Conservation (phyloP, 2,329 filamentous ascomycete genomes). For the Neopestalotiopsis sp. region DNA sequence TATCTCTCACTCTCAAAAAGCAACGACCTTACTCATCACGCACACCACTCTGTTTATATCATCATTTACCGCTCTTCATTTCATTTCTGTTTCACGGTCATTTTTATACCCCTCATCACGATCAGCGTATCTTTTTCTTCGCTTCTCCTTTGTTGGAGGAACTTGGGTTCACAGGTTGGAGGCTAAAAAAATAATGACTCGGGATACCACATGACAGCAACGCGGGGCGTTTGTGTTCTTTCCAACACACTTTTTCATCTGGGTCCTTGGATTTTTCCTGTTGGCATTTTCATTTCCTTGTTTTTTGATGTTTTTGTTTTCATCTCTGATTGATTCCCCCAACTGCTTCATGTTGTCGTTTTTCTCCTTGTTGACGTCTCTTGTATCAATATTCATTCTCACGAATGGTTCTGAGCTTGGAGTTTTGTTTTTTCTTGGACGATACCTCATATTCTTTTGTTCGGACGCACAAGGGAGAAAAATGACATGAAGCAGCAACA, state of each 20-base stretch:
- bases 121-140: constrained; percentile 20
- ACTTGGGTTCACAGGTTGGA: constrained; percentile 23
- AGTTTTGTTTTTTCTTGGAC: not conserved
- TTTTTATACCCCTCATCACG: constrained; percentile 13
- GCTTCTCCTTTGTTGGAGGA: constrained; percentile 19
- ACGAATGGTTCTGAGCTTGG: constrained; percentile 2
- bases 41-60: not conserved
- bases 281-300: constrained; percentile 23
- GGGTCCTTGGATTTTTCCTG: constrained; percentile 6
- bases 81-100: not conserved
- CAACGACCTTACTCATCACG: constrained; percentile 2
- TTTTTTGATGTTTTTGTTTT: not conserved
- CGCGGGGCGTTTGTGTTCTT: constrained; percentile 21
- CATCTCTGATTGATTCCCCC: not conserved
- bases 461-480: not conserved
- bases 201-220: constrained; percentile 30
- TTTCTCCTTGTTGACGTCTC: constrained; percentile 2
- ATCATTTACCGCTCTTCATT: not conserved
- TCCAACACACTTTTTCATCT: constrained; percentile 19
- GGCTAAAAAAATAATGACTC: constrained; percentile 23
- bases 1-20: not conserved
- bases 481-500: not conserved
- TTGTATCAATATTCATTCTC: constrained; percentile 4
- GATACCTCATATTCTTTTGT: not conserved
- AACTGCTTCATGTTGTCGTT: not conserved